Evolutionary conservation across 2,329 filamentous ascomycete species (phyloP).

Genomic region (Colletotrichum higginsianum): DNA sequence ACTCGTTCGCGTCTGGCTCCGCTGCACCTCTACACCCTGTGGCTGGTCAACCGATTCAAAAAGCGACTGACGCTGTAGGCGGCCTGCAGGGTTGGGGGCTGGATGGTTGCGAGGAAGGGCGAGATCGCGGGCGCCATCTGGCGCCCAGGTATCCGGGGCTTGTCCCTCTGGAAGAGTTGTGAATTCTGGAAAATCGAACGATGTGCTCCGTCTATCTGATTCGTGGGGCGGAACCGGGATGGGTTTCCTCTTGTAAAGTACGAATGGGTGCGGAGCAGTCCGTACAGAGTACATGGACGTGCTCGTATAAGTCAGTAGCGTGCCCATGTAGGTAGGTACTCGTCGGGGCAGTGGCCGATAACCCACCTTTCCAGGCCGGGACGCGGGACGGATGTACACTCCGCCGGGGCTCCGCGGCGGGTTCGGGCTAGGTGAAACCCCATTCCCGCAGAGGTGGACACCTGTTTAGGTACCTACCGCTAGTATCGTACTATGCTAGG

Average conservation of each 20-base stretch:
- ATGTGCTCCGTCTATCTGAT: conserved; percentile 2
- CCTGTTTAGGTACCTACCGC: no score
- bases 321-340: not conserved
- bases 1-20: not conserved
- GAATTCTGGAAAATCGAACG: conserved; percentile 36
- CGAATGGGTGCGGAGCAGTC: not conserved
- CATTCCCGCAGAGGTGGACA: not conserved
- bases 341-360: not conserved
- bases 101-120: not conserved
- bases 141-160: not conserved
- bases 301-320: not conserved
- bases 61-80: conserved; percentile 4
- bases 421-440: conserved; percentile 32
- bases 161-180: conserved; percentile 13
- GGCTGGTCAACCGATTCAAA: not conserved
- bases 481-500: no score
- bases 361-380: conserved; percentile 12
- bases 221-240: conserved; percentile 12
- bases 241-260: no score
- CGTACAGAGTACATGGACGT: not conserved
- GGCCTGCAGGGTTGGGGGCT: not conserved
- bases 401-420: conserved; percentile 19
- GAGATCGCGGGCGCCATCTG: conserved; percentile 31
- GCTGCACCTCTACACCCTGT: not conserved
- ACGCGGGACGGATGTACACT: conserved; percentile 24